Evolutionary conservation across 768 basidiomycete genomes (phyloP), one percentile per base, ranked within the genome.

Genomic region (Myochromella boudieri): DNA sequence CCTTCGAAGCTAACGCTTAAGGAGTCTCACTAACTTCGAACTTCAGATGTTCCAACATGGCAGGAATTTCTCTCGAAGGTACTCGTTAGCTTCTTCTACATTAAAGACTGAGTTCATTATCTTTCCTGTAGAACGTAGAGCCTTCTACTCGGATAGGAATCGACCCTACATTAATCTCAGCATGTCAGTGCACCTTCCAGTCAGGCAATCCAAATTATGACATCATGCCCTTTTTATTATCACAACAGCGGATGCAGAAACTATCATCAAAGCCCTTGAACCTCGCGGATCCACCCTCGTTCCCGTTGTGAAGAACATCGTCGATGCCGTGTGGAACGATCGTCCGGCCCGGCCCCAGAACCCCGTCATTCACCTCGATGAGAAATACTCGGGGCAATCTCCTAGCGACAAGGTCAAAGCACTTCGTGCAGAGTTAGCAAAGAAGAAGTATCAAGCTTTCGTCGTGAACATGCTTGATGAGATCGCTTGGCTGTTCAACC

Each of bases 391-490:
- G 22, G 92, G 90, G 6, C 76, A 85, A 68, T 70, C 76, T 0
- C 74, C 82, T 25, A 55, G 64, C 27, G 76, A 79, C 22, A 99
- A 99, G 66, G 70, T 99, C 32, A 66, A 67, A 14, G 68, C 71
- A 15, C 67, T 92, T 4, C 75, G 91, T 26, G 76, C 82, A 46
- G 83, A 86, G 50, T 54, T 95, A 44, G 57, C 61, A 45, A 82
- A 81, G 70, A 75, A 81, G 57, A 77, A 81, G 17, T 69, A 68
- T n/a, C 77, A 83, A 53, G 92, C 87, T 1, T 64, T 90, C 32
- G 84, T 95, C 1, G 78, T 97, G 3, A 86, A 77, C n/a, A 84
- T 87, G 76, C 78, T 98, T 17, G 95, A 98, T 63, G 95, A 98
- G 63, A 82, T 95, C 40, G 93, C 92, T 0, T 98, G 93, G 93